Evolutionary conservation across 2,329 filamentous ascomycete genomes (phyloP), one percentile per base, ranked within the genome.

Genomic region (Paecilomyces sp.): DNA sequence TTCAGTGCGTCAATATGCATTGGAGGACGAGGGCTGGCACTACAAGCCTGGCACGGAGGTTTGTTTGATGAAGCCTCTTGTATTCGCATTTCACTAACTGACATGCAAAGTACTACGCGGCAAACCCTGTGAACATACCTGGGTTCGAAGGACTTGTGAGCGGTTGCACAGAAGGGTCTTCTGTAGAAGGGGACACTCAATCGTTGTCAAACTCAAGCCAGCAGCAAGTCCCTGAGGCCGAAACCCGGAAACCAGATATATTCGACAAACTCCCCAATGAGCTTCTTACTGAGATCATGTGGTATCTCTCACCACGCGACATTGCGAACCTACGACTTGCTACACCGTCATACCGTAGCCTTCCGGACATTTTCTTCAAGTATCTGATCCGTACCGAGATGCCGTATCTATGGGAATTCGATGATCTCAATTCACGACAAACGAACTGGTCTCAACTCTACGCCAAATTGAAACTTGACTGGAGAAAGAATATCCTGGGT

Each of bases 321-420:
- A 55, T 61, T 12, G 59, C 59, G 11, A 34, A 56, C 8, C 18
- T 59, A 8, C 51, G 57, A 22, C 53, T 34, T 36, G 57, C 57
- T 15, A 47, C 41, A 15, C 57, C 34, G 5, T 30, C 30, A 12
- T 54, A 59, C 25, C 34, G 34, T 31, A 15, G 13, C 22, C 57
- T 61, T 41, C 56, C 57, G 13, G 41, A 53, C 18, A 24, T 31
- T 8, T 15, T 59, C 36, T 54, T 58, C 33, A 41, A 55, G 15
- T n/a, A 57, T 11, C 59, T 54, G 2, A 50, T 58, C 28, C 52
- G 52, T 24, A 25, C 22, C 8, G 59, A 59, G 51, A 47, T 54
- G 34, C 59, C 59, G 3, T 59, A 52, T 31, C 34, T 61, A 34
- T 61, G 57, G 57, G 59, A 61, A 64, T 24, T 53, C n/a, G 51